A percentile compares a stretch with the other conserved stretches of the same genome.
Conservation (phyloP, 257 asterid species). For the Leptodermis oblonga region DNA sequence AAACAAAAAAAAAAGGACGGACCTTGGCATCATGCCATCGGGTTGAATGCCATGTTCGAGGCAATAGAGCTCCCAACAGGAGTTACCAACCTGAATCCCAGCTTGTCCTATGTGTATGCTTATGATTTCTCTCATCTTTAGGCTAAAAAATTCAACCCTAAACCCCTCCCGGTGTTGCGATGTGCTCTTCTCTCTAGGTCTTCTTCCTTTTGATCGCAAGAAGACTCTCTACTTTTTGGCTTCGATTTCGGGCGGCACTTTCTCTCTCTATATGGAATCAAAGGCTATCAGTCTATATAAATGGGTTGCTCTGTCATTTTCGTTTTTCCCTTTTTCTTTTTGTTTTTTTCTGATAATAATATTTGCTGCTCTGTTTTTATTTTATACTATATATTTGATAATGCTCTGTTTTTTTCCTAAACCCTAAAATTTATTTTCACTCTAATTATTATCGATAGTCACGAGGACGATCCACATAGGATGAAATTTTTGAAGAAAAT, state of each 20-base stretch:
- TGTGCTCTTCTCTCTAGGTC: neutral
- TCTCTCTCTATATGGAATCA: neutral
- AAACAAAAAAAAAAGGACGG: neutral
- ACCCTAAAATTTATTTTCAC: no score
- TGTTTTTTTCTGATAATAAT: neutral
- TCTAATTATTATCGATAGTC: no score
- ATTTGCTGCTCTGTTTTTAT: neutral
- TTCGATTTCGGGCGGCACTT: neutral
- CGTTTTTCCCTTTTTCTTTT: neutral
- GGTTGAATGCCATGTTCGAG: constrained; percentile 86
- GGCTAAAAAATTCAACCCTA: constrained; percentile 8
- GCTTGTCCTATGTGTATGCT: constrained; percentile 93
- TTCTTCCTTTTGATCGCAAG: constrained; percentile 11
- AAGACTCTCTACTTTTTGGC: neutral
- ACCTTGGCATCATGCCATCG: constrained; percentile 95
- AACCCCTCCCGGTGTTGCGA: neutral
- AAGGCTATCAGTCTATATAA: no score
- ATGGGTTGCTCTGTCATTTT: neutral
- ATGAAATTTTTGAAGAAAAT: no score
- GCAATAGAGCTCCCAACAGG: constrained; percentile 86
- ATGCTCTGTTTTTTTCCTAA: no score
- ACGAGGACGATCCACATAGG: no score
- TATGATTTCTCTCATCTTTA: constrained; percentile 74
- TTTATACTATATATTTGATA: no score
- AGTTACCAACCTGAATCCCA: constrained; percentile 89